Conservation (phyloP, 805 yeast species). For the Naumovozyma castellii region DNA sequence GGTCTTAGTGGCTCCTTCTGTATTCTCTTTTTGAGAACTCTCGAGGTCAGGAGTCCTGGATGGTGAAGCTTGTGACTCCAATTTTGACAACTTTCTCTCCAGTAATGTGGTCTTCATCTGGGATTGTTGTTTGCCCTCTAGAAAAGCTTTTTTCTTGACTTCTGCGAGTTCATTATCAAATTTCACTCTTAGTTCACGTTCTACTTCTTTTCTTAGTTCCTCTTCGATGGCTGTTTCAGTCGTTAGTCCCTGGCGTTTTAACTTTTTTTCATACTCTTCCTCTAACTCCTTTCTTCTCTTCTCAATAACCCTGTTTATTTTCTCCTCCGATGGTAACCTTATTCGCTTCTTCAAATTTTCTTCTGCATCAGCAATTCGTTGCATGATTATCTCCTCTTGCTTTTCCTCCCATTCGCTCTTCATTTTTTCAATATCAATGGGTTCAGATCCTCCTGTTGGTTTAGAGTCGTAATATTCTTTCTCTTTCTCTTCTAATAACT, state of each 20-base stretch:
- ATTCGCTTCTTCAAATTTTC: constrained; percentile 42
- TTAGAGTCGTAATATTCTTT: constrained; percentile 1
- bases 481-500: constrained; percentile 14
- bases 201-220: constrained; percentile 12
- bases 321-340: constrained; percentile 39
- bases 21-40: not conserved
- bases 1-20: not conserved
- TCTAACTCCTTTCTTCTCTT: constrained; percentile 27
- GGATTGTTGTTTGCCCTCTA: constrained; percentile 28
- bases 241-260: constrained; percentile 9
- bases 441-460: not conserved
- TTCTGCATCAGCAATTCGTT: constrained; percentile 33
- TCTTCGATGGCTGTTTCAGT: constrained; percentile 5
- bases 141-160: constrained; percentile 23
- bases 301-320: constrained; percentile 48
- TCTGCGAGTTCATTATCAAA: constrained; percentile 12
- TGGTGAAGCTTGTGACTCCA: constrained; percentile 15
- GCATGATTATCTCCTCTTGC: constrained; percentile 21
- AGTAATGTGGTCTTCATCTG: constrained; percentile 24
- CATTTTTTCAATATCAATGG: constrained; percentile 11
- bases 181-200: constrained; percentile 12
- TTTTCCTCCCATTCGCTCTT: constrained; percentile 33
- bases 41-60: too few species aligned
- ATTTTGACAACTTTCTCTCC: constrained; percentile 24
- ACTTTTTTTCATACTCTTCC: constrained; percentile 15